phyloP scores from a whole-genome alignment of 75 land plant genomes.

The Pinus tabuliformis region DNA sequence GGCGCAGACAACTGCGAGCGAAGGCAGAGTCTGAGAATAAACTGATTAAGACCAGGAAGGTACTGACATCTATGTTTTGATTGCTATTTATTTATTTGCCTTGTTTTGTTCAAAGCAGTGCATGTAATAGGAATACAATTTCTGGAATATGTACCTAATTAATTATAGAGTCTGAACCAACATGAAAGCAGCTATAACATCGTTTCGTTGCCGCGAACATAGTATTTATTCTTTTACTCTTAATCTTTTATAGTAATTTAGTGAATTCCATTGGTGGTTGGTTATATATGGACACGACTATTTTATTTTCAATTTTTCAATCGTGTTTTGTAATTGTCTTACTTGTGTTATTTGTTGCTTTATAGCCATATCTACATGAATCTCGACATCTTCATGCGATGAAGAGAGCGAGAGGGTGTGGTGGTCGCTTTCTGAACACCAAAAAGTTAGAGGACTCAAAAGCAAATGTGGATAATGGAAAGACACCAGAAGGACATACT shows the following conservation, averaged over 20 bases:
- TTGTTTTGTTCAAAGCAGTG: no score
- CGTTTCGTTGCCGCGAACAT: no score
- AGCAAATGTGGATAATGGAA: not conserved
- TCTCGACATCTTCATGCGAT: constrained; percentile 61
- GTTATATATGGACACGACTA: not conserved
- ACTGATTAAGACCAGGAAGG: constrained; percentile 70
- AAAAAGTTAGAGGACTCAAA: constrained; percentile 28
- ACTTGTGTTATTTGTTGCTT: constrained; percentile 4
- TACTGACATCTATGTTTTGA: not conserved
- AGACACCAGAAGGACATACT: not conserved
- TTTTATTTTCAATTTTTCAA: not conserved
- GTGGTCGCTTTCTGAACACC: constrained; percentile 54
- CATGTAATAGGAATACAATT: no score
- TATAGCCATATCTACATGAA: constrained; percentile 62
- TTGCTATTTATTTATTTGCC: no score
- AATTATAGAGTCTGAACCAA: no score
- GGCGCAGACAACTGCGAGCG: constrained; percentile 81
- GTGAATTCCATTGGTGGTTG: no score
- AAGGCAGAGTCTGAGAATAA: constrained; percentile 85
- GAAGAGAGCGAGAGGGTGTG: constrained; percentile 55
- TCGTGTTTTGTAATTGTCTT: not conserved
- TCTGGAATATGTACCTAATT: no score
- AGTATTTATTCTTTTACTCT: no score
- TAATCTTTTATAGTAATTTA: no score
- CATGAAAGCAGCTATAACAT: no score